Base-by-base conservation (phyloP, 2,329 filamentous ascomycete genomes). In the Paracamarosporium sp. region DNA sequence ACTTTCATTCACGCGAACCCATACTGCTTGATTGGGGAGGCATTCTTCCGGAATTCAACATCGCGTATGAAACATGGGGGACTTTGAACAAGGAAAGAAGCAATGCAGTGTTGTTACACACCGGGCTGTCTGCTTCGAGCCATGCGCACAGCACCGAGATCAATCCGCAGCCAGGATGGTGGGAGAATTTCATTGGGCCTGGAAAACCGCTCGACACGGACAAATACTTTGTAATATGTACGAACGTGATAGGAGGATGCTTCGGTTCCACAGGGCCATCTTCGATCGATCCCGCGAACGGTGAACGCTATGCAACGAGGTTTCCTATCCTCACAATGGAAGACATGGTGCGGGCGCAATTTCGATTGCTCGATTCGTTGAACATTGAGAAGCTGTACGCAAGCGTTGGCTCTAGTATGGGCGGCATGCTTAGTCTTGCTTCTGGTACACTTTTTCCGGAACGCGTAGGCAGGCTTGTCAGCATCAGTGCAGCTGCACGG, bases 291-390 rank as follows among this genome's bases (percentile, higher is more conserved):
- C 95, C 95, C 0, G 90, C 90, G 12, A 92, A 97, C 74, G 91
- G 92, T 35, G 85, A 94, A 77, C 86, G 86, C 68, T 99, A 98
- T 77, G 95, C 93, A 6, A 99, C 95, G 0, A 86, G 93, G 31
- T 99, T 99, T 73, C 95, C 95, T 2, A 96, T 99, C 65, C 79
- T 99, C 55, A 99, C 95, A 0, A 89, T 99, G 81, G 88, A 96
- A 67, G 95, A 99, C 76, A 99, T 99, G 95, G 95, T 98, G 28
- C 88, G 93, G 53, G 94, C 93, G 5, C 95, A 99, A 76, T 97
- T 98, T 80, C 85, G 91, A 41, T 85, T 99, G 28, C 83, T 99
- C 12, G 93, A 98, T 75, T 78, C 81, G 4, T 81, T 99, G 27
- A 88, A 88, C 5, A 89, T 99, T 44, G 73, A 86, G 24, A 91